These are phyloP conservation scores for Alloteropsis angusta DNA, from an alignment of 202 grass and related monocot genomes.

Conservation along the genomic window DNA sequence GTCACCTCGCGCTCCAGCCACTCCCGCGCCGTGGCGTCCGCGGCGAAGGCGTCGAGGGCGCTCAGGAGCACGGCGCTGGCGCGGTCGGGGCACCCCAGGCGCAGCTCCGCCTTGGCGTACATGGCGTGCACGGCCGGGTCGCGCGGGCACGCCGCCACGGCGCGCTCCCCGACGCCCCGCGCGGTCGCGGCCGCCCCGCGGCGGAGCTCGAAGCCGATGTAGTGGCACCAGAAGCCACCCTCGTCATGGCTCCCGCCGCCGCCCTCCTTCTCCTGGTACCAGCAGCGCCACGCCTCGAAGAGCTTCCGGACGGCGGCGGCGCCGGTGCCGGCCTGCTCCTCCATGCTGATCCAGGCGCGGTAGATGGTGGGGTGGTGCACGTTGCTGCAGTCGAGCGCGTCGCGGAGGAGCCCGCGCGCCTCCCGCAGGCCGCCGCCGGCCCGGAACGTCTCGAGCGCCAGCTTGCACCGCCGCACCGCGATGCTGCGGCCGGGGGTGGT, in stretches of 20 bases:
- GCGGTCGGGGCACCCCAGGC: neutral
- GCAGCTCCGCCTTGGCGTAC: constrained; percentile 14
- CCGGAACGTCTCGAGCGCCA: neutral
- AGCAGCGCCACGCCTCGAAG: neutral
- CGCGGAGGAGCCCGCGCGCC: neutral
- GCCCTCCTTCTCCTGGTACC: neutral
- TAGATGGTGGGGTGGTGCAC: neutral
- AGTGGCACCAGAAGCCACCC: constrained; percentile 21
- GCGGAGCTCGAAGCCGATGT: neutral
- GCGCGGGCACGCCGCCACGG: neutral
- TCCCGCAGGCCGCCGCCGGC: neutral
- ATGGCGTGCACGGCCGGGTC: neutral
- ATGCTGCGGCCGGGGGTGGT: neutral
- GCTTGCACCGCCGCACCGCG: neutral
- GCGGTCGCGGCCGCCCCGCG: neutral
- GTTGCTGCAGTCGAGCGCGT: neutral
- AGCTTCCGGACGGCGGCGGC: neutral
- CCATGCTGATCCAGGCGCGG: constrained; percentile 13
- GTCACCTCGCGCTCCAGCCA: neutral
- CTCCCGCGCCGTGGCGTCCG: neutral
- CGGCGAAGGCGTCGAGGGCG: neutral
- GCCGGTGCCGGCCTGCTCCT: neutral
- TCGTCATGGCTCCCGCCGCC: neutral
- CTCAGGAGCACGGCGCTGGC: neutral
- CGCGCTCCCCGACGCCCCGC: constrained; percentile 5